A percentile compares a stretch with the other conserved stretches of the same genome.
Evolutionary conservation across 345 rosid genomes (phyloP).

Genomic region (Moringa oleifera): DNA sequence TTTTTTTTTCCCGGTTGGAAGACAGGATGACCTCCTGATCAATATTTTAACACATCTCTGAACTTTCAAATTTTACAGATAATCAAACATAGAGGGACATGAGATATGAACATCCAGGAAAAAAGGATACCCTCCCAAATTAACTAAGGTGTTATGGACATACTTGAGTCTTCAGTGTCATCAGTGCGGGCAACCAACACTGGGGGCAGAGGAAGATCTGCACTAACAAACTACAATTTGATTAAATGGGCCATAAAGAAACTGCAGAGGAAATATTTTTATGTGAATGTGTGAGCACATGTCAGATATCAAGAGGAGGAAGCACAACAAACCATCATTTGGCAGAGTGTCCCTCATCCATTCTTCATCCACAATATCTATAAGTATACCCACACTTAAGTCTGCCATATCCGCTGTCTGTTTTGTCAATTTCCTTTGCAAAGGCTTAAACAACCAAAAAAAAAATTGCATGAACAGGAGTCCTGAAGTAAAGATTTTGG

Average conservation of each 20-base stretch:
- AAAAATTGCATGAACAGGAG: too few relatives aligned
- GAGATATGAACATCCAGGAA: too few relatives aligned
- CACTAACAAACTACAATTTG: slow-evolving; percentile 15
- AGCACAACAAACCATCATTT: slow-evolving; percentile 51
- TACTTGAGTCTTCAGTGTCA: slow-evolving; percentile 92
- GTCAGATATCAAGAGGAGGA: too few relatives aligned
- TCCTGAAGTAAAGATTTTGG: too few relatives aligned
- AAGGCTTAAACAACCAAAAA: not conserved
- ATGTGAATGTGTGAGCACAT: too few relatives aligned
- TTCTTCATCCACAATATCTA: slow-evolving; percentile 89
- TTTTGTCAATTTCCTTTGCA: not conserved
- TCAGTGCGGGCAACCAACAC: slow-evolving; percentile 68
- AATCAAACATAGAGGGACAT: too few relatives aligned
- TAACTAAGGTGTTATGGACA: slow-evolving; percentile 10
- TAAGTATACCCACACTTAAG: slow-evolving; percentile 66
- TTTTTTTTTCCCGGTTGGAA: too few relatives aligned
- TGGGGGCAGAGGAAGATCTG: slow-evolving; percentile 84
- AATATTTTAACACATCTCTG: too few relatives aligned
- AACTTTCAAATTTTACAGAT: too few relatives aligned
- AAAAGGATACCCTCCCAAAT: not conserved
- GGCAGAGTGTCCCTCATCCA: slow-evolving; percentile 97
- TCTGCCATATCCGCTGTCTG: slow-evolving; percentile 46
- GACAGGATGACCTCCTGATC: too few relatives aligned
- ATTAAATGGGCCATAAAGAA: slow-evolving; percentile 2
- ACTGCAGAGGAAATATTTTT: not conserved